Conservation (phyloP, 805 yeast genomes). For the Hyphopichia homilentoma region DNA sequence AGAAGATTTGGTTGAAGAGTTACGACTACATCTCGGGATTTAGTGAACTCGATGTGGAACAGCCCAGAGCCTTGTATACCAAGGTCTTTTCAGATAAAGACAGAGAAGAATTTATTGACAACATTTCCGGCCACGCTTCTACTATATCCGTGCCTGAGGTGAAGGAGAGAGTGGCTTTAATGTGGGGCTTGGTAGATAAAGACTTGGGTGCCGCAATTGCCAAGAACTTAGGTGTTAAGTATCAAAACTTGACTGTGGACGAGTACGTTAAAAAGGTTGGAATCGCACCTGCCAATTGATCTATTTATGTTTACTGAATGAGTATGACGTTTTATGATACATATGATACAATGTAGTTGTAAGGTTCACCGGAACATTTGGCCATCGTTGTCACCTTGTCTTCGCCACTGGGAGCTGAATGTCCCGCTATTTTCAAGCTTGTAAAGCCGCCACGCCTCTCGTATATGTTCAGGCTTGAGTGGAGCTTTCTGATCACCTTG, state of each 20-base stretch:
- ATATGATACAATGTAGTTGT: no score
- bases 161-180: slow-evolving; percentile 36
- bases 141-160: slow-evolving; percentile 22
- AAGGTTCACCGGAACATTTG: slow-evolving; percentile 54
- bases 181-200: slow-evolving; percentile 39
- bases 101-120: slow-evolving; percentile 30
- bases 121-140: slow-evolving; percentile 38
- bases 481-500: slow-evolving; percentile 53
- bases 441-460: slow-evolving; percentile 85
- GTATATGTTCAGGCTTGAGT: slow-evolving; percentile 73
- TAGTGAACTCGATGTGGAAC: slow-evolving; percentile 43
- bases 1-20: slow-evolving; percentile 30
- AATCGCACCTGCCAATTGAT: slow-evolving; percentile 12
- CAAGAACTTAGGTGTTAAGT: slow-evolving; percentile 36
- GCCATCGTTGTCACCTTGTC: slow-evolving; percentile 69
- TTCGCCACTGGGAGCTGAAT: slow-evolving; percentile 57
- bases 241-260: slow-evolving; percentile 26
- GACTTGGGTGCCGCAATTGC: slow-evolving; percentile 40
- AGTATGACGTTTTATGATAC: not conserved
- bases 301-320: no score
- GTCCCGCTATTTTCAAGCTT: slow-evolving; percentile 54
- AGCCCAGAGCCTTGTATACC: slow-evolving; percentile 41
- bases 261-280: slow-evolving; percentile 29
- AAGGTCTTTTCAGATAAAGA: slow-evolving; percentile 32
- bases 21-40: slow-evolving; percentile 39